These are phyloP conservation scores for Podospora appendiculata DNA, from an alignment of 495 filamentous ascomycete species.

Conservation along the genomic window DNA sequence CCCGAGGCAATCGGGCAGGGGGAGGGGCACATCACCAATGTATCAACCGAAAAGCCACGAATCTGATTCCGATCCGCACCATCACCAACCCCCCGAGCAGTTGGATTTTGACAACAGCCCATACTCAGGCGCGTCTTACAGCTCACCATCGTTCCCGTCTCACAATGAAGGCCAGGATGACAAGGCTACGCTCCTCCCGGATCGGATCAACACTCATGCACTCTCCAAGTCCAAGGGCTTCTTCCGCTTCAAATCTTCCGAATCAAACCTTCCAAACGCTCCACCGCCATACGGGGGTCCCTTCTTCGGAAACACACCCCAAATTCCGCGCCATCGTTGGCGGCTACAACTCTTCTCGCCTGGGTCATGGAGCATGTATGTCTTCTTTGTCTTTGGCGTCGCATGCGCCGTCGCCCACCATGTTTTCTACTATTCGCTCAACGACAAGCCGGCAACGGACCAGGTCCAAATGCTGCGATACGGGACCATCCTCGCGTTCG, in stretches of 20 bases:
- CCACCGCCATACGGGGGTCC: not conserved
- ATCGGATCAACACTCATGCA: not conserved
- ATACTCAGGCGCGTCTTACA: not conserved
- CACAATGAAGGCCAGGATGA: not conserved
- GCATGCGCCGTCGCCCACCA: slow-evolving; percentile 28
- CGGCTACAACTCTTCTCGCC: slow-evolving; percentile 8
- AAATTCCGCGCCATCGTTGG: not conserved
- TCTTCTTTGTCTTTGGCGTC: slow-evolving; percentile 24
- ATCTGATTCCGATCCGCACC: not conserved
- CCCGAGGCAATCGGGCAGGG: not conserved
- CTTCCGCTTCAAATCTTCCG: not conserved
- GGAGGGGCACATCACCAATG: not conserved
- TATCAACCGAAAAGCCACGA: not conserved
- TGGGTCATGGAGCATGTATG: slow-evolving; percentile 23
- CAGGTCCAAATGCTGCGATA: slow-evolving; percentile 33
- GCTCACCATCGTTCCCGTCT: not conserved
- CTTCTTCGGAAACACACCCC: not conserved
- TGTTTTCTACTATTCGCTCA: slow-evolving; percentile 22
- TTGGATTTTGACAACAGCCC: not conserved
- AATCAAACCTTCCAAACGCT: not conserved
- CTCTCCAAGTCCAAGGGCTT: not conserved
- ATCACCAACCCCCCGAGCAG: too few species aligned
- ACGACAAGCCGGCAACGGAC: slow-evolving; percentile 21
- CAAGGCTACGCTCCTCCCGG: not conserved
- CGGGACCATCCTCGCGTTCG: slow-evolving; percentile 25